Evolutionary conservation across 208 protist species (phyloP), one percentile per base, ranked within the genome.

Genomic region (Acanthamoeba royreba): DNA sequence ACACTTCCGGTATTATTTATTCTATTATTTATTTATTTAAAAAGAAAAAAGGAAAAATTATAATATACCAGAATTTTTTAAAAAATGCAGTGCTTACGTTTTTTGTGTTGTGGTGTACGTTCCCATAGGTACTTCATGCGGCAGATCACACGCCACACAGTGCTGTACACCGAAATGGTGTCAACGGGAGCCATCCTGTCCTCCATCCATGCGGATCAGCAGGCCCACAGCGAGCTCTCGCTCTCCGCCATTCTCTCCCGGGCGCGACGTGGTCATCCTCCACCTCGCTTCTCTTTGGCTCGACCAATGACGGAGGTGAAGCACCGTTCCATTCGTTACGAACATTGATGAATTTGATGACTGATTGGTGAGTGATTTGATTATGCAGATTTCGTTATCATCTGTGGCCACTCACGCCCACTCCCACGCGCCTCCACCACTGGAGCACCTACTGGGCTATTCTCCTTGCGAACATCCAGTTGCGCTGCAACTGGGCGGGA

Each of bases 161-260:
- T 63, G 0, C 81, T 89, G 19, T 89, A 89, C 81, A 89, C 81
- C 15, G 81, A 89, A 11, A 89, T 89, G 81, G 81, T 89, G 5
- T 49, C 72, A 4, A 83, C 72, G 2, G 72, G 40, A 11, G 35
- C 72, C 42, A 83, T 83, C 17, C 13, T 83, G 22, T 83, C 72
- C 1, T 45, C 72, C 72, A 45, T 83, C 72, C 40, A 83, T 25
- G 72, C 40, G 17, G 72, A 83, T 19, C 72, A 49, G 31, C 42
- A 43, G 72, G 42, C 42, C 40, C 40, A 31, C 72, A 45, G n/a
- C n/a, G n/a, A n/a, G n/a, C 72, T 38, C n/a, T 28, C 72, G 13
- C 72, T 83, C 42, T 28, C 40, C 40, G 35, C 72, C 72, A 49
- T 83, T 5, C 72, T 83, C 40, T 5, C 40, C 28, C 72, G 72